Evolutionary conservation across 1,284 basidiomycete species (phyloP), one percentile per base, ranked within the genome.

Genomic region (Pseudozyma flocculosa): DNA sequence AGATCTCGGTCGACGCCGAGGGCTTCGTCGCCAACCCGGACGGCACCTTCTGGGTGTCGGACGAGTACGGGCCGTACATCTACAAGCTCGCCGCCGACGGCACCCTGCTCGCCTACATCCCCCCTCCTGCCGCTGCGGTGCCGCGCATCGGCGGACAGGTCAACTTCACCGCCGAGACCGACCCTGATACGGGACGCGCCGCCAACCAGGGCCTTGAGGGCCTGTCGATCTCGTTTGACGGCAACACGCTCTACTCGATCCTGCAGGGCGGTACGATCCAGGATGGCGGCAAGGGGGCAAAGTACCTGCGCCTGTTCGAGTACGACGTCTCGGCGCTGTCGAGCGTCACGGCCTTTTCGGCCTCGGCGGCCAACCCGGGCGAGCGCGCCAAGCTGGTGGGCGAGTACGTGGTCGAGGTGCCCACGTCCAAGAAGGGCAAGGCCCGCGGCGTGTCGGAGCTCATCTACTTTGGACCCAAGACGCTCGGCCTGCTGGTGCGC

Each of bases 251-350:
- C 0, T 87, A 84, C 61, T 85, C 83, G 1, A 82, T 87, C 57
- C 81, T 87, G 0, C 86, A 87, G 64, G 82, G 83, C 11, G 86
- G 85, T 2, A n/a, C 84, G 0, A 82, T 86, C 9, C 86, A 88
- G 63, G 86, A 87, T 60, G 55, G 74, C 18, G 85, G 84, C 15
- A 57, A 54, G 14, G 67, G 64, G 21, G 48, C 57, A 2, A 54
- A 53, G 8, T 56, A 65, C 45, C 43, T 58, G 2, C 52, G 55
- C 36, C 46, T 58, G 22, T 56, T 65, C 24, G 50, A 60, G 29
- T 60, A 50, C 52, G 57, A 65, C 45, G 52, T 55, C 34, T 59
- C 52, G 14, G 54, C 53, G 0, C 50, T 60, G 18, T 42, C 50
- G n/a, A 17, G 38, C 9, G 45, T 65, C n/a, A 50, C 54, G 23